Evolutionary conservation across 345 rosid species (phyloP).

Genomic region (Brassica rapa): DNA sequence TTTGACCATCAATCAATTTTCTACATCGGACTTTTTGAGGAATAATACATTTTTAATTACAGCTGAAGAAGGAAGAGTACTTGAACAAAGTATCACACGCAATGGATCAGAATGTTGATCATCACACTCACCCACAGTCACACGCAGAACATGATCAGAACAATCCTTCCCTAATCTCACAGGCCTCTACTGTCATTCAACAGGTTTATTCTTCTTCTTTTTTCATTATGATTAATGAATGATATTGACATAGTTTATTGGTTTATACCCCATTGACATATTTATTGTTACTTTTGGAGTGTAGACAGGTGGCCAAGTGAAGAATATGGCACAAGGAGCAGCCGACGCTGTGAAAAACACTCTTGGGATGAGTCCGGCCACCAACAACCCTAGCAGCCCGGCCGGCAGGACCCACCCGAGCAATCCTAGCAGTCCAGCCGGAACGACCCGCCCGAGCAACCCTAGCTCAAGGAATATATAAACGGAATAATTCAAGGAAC

Average conservation of each 20-base stretch:
- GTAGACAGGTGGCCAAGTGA: conserved; percentile 55
- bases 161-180: conserved; percentile 39
- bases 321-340: conserved; percentile 56
- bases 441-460: conserved; percentile 19
- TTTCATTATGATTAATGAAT: not conserved
- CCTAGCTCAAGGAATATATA: conserved; percentile 23
- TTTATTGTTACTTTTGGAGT: conserved; percentile 8
- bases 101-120: conserved; percentile 39
- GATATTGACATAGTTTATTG: not conserved
- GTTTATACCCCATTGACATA: not conserved
- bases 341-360: conserved; percentile 52
- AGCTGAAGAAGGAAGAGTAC: conserved; percentile 50
- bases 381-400: conserved; percentile 29
- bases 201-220: conserved; percentile 34
- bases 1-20: not conserved
- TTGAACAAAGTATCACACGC: conserved; percentile 42
- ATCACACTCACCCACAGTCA: conserved; percentile 20
- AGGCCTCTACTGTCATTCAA: conserved; percentile 48
- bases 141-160: conserved; percentile 35
- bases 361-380: conserved; percentile 46
- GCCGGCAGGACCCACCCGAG: conserved; percentile 18
- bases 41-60: not conserved
- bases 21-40: not conserved
- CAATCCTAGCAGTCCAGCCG: conserved; percentile 33
- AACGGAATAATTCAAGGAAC: not conserved